Evolutionary conservation across 345 rosid species (phyloP), one percentile per base, ranked within the genome.

Genomic region (Heritiera fomes): DNA sequence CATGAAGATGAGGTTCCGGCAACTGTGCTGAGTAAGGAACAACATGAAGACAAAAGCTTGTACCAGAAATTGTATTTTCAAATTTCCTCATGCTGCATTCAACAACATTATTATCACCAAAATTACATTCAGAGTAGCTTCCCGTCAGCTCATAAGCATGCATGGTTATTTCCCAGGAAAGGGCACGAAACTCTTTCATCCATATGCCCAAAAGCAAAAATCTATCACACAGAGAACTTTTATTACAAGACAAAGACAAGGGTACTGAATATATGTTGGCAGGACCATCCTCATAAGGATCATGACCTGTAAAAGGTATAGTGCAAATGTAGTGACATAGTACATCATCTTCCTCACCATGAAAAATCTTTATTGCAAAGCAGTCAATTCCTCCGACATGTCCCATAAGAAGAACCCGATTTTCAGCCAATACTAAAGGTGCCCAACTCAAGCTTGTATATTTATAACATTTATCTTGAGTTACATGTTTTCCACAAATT

Each of bases 361-460:
- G 85, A 77, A 82, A 82, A 46, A 80, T 75, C 79, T 85, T 86
- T 77, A 95, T 88, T n/a, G 91, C 77, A 87, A 93, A 92, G 87
- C 92, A 91, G 86, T 95, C 98, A 63, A 95, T 83, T 75, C 98
- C 98, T 73, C 87, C 88, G 49, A 64, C 82, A 87, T 91, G 92
- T 67, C 97, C 98, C 83, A 86, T 77, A 73, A 95, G 85, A 85
- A 93, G 89, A 80, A 93, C 75, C 68, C 77, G 82, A 71, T 91
- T 93, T 73, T 87, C 89, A 80, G 79, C 79, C 81, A 86, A 81
- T 59, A 86, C 53, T 60, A 91, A 85, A 66, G 98, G 89, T 78
- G 92, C 97, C 98, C 98, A 95, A 59, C 85, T 86, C 85, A 95
- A 75, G 88, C 97, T 86, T 66, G 98, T 90, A 85, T 86, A 92